Percentiles rank a stretch among this genome's conserved stretches.
phyloP scores from a whole-genome alignment of 2,329 filamentous ascomycete species.

The Pseudocercospora vitis region DNA sequence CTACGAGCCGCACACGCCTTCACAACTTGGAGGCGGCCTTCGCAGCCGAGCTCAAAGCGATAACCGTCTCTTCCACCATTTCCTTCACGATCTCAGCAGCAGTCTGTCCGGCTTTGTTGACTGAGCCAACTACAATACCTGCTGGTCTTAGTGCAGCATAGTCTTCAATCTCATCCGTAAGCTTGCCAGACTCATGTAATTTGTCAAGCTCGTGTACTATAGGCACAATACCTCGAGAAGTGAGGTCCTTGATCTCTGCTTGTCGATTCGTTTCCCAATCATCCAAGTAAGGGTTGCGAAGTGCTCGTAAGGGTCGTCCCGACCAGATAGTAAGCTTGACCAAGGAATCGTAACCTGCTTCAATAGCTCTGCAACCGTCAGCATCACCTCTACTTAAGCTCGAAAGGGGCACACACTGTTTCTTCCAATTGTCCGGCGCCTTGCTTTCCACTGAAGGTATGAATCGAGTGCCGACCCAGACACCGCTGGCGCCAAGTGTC shows the following conservation, averaged over 20 bases:
- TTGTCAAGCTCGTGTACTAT: slow-evolving; percentile 92
- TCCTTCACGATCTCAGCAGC: slow-evolving; percentile 24
- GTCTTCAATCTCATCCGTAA: slow-evolving; percentile 28
- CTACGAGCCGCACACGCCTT: not conserved
- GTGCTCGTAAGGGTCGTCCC: slow-evolving; percentile 85
- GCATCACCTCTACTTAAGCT: not conserved
- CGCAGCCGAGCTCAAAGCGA: slow-evolving; percentile 7
- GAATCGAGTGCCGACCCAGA: slow-evolving; percentile 96
- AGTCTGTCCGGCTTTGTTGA: slow-evolving; percentile 24
- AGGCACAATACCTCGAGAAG: slow-evolving; percentile 81
- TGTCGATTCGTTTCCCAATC: slow-evolving; percentile 93
- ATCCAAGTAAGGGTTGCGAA: slow-evolving; percentile 85
- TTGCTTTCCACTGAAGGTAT: slow-evolving; percentile 66
- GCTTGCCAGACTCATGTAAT: slow-evolving; percentile 45
- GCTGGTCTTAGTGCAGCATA: slow-evolving; percentile 40
- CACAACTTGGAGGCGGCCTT: not conserved
- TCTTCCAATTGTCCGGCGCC: slow-evolving; percentile 21
- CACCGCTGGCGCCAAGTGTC: slow-evolving; percentile 85
- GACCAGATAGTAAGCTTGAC: slow-evolving; percentile 97
- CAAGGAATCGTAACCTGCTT: slow-evolving; percentile 88
- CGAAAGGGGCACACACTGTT: slow-evolving; percentile 6
- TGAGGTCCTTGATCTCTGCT: slow-evolving; percentile 86
- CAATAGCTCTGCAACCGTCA: slow-evolving; percentile 68
- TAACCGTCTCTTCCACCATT: slow-evolving; percentile 17
- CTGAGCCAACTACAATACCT: slow-evolving; percentile 24